These are phyloP conservation scores for Fusarium tricinctum DNA, from an alignment of 2,329 filamentous ascomycete species.

Conservation along the genomic window DNA sequence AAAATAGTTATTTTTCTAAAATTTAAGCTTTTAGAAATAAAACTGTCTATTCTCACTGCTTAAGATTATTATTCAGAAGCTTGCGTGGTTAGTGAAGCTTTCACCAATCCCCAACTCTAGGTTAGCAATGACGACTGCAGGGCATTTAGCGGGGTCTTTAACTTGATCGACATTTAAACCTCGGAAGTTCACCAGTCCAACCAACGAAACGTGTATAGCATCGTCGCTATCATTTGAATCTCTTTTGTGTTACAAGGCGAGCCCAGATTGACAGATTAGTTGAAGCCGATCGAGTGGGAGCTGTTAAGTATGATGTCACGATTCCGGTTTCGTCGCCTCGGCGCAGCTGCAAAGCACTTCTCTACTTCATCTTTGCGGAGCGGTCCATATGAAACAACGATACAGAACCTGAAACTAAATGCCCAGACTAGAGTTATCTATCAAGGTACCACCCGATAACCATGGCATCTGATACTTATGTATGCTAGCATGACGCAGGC, in stretches of 20 bases:
- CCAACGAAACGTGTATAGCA: no score
- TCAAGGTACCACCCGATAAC: neutral
- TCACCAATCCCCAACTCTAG: neutral
- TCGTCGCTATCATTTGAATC: no score
- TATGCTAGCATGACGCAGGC: slow-evolving; percentile 40
- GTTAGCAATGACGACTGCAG: slow-evolving; percentile 1
- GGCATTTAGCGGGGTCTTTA: neutral
- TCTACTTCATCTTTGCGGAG: neutral
- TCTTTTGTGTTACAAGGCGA: no score
- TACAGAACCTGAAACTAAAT: slow-evolving; percentile 5
- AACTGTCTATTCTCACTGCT: neutral
- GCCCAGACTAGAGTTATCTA: slow-evolving; percentile 7
- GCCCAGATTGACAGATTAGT: no score
- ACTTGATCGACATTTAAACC: neutral
- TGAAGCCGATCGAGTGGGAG: no score
- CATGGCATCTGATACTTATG: neutral
- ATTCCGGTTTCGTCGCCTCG: neutral
- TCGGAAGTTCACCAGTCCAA: neutral
- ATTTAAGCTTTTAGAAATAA: no score
- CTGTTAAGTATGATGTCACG: no score
- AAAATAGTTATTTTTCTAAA: no score
- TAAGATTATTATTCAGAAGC: neutral
- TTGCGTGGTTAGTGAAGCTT: neutral
- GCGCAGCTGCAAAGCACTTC: neutral
- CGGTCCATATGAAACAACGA: neutral